These are phyloP conservation scores for Danielozyma ontarioensis DNA, from an alignment of 805 yeast species.

Conservation along the genomic window DNA sequence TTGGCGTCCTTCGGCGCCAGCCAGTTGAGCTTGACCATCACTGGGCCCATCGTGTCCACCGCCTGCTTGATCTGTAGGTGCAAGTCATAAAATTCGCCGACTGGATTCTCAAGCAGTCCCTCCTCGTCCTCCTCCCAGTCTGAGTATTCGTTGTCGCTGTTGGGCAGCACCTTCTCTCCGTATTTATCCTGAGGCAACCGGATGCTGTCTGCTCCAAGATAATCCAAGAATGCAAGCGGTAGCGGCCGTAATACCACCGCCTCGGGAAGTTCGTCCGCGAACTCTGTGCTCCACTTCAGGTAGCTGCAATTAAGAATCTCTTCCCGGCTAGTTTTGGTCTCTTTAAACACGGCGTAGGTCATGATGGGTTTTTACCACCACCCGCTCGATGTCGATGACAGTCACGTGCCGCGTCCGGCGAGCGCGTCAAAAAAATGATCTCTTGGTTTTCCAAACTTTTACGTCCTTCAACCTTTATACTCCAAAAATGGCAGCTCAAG, in stretches of 20 bases:
- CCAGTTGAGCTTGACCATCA: conserved; percentile 93
- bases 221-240: conserved; percentile 29
- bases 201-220: conserved; percentile 21
- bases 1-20: conserved; percentile 93
- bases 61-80: conserved; percentile 47
- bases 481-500: conserved; percentile 8
- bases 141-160: conserved; percentile 62
- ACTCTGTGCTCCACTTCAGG: conserved; percentile 28
- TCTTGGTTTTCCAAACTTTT: no score
- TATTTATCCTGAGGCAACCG: conserved; percentile 8
- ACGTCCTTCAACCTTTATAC: conserved; percentile 1
- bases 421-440: no score
- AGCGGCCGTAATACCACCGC: conserved; percentile 25
- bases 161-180: conserved; percentile 13
- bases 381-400: no score
- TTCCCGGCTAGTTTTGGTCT: conserved; percentile 15
- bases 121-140: conserved; percentile 59
- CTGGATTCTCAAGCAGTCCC: conserved; percentile 26
- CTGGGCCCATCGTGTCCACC: conserved; percentile 50
- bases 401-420: no score
- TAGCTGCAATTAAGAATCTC: conserved; percentile 31
- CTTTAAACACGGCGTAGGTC: conserved; percentile 23
- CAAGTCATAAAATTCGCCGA: conserved; percentile 50
- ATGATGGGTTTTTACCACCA: no score
- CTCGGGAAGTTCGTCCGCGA: conserved; percentile 15